These are phyloP conservation scores for Salix brachista DNA, from an alignment of 345 rosid genomes.

Conservation along the genomic window DNA sequence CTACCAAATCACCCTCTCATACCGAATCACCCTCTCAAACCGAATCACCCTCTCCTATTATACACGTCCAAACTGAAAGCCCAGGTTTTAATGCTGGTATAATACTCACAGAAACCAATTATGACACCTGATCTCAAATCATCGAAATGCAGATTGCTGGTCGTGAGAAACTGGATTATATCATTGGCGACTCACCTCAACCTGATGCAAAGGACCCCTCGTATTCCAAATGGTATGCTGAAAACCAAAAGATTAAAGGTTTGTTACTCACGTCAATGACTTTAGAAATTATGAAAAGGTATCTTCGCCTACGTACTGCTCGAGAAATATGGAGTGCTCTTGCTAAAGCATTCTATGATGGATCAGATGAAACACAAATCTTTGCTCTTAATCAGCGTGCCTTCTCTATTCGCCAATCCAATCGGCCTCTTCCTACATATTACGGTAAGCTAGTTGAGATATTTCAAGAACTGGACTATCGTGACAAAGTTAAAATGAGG, in stretches of 20 bases:
- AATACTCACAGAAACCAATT: no score
- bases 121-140: neutral
- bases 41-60: no score
- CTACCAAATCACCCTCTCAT: no score
- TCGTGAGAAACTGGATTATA: neutral
- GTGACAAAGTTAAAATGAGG: slow-evolving; percentile 7
- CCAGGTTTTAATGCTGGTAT: no score
- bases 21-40: no score
- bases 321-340: neutral
- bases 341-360: slow-evolving; percentile 9
- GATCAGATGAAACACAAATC: neutral
- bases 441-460: slow-evolving; percentile 14
- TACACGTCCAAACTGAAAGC: no score
- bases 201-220: neutral
- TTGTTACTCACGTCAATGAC: neutral
- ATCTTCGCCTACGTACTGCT: neutral
- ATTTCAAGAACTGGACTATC: slow-evolving; percentile 4
- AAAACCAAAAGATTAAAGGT: neutral
- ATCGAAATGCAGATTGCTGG: neutral
- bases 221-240: neutral
- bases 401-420: neutral
- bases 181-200: neutral
- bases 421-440: neutral
- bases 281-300: neutral
- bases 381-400: neutral